Base-by-base conservation (phyloP, 257 asterid genomes). In the Buddleja alternifolia region DNA sequence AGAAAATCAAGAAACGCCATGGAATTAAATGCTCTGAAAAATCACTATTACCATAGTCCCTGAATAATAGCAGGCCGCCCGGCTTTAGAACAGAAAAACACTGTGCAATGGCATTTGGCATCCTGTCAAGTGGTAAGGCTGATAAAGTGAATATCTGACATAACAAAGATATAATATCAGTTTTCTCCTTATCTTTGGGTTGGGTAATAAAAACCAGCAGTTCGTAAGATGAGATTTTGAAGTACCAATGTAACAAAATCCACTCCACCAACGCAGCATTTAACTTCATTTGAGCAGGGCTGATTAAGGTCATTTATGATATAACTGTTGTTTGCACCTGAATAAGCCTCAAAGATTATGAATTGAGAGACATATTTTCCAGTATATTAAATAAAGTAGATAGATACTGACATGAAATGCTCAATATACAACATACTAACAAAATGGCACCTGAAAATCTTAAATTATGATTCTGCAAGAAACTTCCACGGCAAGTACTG, bases 111-210 rank as follows among this genome's bases (percentile, higher is more conserved):
- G 92, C 94, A 60, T 45, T 71, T 8, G 73, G 79, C 98, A 93
- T 93, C 80, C 84, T 80, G 64, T 80, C 83, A 66, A 73, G 81
- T 39, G 95, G 95, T 66, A 88, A 58, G 46, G 98, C 97, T 46
- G 98, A 93, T 65, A 93, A 76, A 16, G 97, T 93, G 82, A 93
- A 93, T 81, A 93, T 81, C 98, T 93, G 94, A 40, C 76, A 82
- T 52, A 63, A 56, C 63, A 57, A 15, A 56, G 29, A 25, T 6
- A 36, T 57, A 40, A 60, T 8, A 25, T 81, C 63, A 73, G 81
- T 64, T 62, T 36, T 64, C 16, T 8, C 36, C 40, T 55, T 61
- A 17, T 41, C 36, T 41, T 48, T 25, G 60, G 20, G 65, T 29
- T 6, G 15, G 6, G 45, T 42, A 46, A 66, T 1, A 39, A 48